A percentile compares a stretch with the other conserved stretches of the same genome.
Evolutionary conservation across 1,284 basidiomycete genomes (phyloP).

Genomic region (Ustilago hordei): DNA sequence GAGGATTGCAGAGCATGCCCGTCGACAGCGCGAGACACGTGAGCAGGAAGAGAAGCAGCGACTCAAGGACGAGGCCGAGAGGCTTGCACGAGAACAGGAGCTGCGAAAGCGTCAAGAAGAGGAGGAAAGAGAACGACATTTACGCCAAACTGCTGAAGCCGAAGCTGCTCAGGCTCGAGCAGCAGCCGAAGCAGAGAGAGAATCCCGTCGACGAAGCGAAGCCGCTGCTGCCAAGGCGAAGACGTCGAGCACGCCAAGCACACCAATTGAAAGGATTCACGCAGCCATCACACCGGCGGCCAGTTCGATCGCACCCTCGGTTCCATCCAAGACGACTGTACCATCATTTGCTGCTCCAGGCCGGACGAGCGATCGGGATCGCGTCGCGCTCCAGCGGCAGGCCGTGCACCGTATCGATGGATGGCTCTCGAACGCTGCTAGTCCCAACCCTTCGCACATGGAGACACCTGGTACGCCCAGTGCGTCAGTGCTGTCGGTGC

Average conservation of each 20-base stretch:
- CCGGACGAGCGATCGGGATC: conserved; percentile 35
- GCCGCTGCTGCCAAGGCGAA: conserved; percentile 2
- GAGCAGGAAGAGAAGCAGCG: conserved; percentile 35
- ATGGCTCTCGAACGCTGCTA: conserved; percentile 52
- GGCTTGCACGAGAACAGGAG: conserved; percentile 21
- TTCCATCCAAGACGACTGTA: conserved; percentile 34
- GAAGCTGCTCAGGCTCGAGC: conserved; percentile 12
- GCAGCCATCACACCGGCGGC: conserved; percentile 15
- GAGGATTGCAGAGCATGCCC: conserved; percentile 32
- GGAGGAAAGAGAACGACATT: conserved; percentile 12
- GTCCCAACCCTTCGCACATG: conserved; percentile 33
- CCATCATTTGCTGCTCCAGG: conserved; percentile 20
- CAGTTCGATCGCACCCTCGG: conserved; percentile 28
- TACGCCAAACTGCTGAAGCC: conserved; percentile 20
- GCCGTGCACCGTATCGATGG: conserved; percentile 56
- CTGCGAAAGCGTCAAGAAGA: conserved; percentile 14
- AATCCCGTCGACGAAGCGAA: conserved; percentile 13
- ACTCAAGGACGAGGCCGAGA: conserved; percentile 23
- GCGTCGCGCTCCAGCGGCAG: conserved; percentile 43
- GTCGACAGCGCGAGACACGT: conserved; percentile 28
- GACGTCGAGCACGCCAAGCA: conserved; percentile 7
- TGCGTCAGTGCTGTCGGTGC: conserved; percentile 50
- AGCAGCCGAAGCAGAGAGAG: conserved; percentile 5
- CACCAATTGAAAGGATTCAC: conserved; percentile 18
- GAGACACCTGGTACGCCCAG: conserved; percentile 55